Percentiles rank a stretch among this genome's conserved stretches.
These are phyloP conservation scores for Fusarium pseudoanthophilum DNA, from an alignment of 2,329 filamentous ascomycete species.

Conservation along the genomic window DNA sequence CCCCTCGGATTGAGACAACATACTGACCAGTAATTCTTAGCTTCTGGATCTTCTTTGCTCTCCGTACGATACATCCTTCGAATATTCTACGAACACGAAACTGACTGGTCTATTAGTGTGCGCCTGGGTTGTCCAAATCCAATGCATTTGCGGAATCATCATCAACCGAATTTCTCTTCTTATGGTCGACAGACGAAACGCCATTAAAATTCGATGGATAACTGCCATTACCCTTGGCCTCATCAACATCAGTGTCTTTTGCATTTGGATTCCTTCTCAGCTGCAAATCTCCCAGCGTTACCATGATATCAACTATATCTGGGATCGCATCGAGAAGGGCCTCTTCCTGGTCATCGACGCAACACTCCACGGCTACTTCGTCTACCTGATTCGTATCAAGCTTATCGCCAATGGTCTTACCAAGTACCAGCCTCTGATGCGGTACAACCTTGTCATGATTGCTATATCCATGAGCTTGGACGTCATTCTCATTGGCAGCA, in stretches of 20 bases:
- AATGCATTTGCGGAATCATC: constrained; percentile 40
- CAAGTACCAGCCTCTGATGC: constrained; percentile 59
- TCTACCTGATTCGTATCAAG: constrained; percentile 59
- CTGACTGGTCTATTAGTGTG: constrained; percentile 24
- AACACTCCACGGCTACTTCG: constrained; percentile 48
- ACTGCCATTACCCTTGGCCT: constrained; percentile 11
- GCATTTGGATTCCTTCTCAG: constrained; percentile 33
- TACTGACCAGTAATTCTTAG: constrained; percentile 1
- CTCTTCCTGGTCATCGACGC: constrained; percentile 30
- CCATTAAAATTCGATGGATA: constrained; percentile 22
- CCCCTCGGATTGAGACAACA: too few relatives aligned
- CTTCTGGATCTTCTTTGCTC: constrained; percentile 36
- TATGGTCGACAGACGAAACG: constrained; percentile 25
- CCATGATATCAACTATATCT: constrained; percentile 27
- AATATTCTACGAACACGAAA: neutral
- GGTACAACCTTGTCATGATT: constrained; percentile 45
- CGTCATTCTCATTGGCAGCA: constrained; percentile 40
- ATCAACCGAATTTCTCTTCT: constrained; percentile 38
- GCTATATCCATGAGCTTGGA: constrained; percentile 42
- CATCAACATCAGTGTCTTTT: constrained; percentile 38
- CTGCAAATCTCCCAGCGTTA: constrained; percentile 27
- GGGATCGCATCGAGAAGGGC: constrained; percentile 35
- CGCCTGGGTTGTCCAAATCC: constrained; percentile 36
- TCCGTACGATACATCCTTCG: constrained; percentile 16
- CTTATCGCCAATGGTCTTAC: constrained; percentile 54